Evolutionary conservation across 352 stramenopile species (phyloP).

Genomic region (Pythium rhizo-oryzae): DNA sequence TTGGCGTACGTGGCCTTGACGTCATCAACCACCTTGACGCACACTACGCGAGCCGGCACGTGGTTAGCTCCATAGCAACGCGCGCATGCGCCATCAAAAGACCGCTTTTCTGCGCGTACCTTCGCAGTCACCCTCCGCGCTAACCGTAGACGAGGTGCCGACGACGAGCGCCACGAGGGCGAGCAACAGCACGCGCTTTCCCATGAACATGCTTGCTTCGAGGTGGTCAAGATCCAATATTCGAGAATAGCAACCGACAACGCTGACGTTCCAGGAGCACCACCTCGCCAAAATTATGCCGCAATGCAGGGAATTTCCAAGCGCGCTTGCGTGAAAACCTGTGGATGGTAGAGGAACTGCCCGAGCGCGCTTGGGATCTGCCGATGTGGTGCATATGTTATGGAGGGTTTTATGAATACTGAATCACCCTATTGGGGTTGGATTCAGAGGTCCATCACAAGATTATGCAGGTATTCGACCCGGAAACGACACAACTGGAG

Average conservation of each 20-base stretch:
- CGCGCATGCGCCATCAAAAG: too few relatives aligned
- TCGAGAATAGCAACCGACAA: slow-evolving; percentile 30
- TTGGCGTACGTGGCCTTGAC: slow-evolving; percentile 75
- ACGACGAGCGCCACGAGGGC: slow-evolving; percentile 71
- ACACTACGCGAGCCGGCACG: slow-evolving; percentile 56
- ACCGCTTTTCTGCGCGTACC: slow-evolving; percentile 42
- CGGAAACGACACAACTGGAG: slow-evolving; percentile 26
- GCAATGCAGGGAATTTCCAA: slow-evolving; percentile 26
- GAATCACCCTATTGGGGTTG: too few relatives aligned
- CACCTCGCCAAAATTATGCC: slow-evolving; percentile 18
- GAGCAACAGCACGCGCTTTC: slow-evolving; percentile 61
- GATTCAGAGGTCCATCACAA: slow-evolving; percentile 3
- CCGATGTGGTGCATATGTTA: not conserved
- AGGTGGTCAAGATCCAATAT: slow-evolving; percentile 21
- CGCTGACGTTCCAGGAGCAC: slow-evolving; percentile 24
- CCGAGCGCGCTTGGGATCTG: slow-evolving; percentile 1
- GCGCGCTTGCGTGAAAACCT: slow-evolving; percentile 16
- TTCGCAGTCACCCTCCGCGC: slow-evolving; percentile 87
- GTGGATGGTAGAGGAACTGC: too few relatives aligned
- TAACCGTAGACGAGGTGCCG: slow-evolving; percentile 34
- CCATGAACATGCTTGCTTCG: slow-evolving; percentile 41
- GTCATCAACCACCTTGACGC: slow-evolving; percentile 90
- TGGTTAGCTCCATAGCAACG: not conserved
- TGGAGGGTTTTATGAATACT: not conserved
- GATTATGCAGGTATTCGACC: slow-evolving; percentile 26